These are phyloP conservation scores for Fusarium redolens DNA, from an alignment of 2,329 filamentous ascomycete genomes.

Conservation along the genomic window DNA sequence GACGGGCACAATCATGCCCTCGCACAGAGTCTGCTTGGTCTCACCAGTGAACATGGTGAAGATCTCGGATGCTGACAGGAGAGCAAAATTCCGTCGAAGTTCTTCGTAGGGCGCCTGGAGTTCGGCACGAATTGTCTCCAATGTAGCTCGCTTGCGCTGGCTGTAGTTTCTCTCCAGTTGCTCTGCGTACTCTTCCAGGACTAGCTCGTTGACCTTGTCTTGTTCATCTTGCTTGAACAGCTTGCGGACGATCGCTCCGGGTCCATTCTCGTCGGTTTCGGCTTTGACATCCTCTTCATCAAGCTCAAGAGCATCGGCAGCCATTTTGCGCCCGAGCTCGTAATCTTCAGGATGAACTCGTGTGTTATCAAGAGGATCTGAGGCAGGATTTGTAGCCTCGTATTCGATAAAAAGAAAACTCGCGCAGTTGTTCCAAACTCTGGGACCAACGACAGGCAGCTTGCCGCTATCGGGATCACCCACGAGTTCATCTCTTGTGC, in stretches of 20 bases:
- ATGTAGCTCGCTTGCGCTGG: constrained; percentile 92
- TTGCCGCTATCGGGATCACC: constrained; percentile 86
- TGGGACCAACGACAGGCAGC: constrained; percentile 83
- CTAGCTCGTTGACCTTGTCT: constrained; percentile 94
- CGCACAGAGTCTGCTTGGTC: constrained; percentile 82
- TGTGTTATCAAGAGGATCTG: constrained; percentile 95
- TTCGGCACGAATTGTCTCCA: constrained; percentile 96
- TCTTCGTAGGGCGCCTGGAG: constrained; percentile 95
- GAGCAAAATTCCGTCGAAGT: constrained; percentile 81
- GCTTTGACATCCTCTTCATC: constrained; percentile 98
- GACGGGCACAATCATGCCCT: constrained; percentile 93
- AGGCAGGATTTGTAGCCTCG: constrained; percentile 81
- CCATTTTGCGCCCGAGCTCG: constrained; percentile 97
- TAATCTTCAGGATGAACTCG: constrained; percentile 99
- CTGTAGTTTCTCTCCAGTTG: constrained; percentile 94
- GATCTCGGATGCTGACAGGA: constrained; percentile 78
- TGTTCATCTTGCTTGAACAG: constrained; percentile 95
- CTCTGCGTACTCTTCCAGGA: constrained; percentile 96
- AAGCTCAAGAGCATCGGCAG: constrained; percentile 93
- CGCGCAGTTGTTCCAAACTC: constrained; percentile 96
- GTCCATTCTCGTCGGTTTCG: constrained; percentile 89
- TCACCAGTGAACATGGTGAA: constrained; percentile 98
- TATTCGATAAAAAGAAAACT: constrained; percentile 94
- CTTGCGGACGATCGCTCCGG: constrained; percentile 90
- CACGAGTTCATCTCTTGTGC: constrained; percentile 86